A percentile compares a stretch with the other conserved stretches of the same genome.
Conservation (phyloP, 179 eudicot species). For the Gypsophila paniculata region DNA sequence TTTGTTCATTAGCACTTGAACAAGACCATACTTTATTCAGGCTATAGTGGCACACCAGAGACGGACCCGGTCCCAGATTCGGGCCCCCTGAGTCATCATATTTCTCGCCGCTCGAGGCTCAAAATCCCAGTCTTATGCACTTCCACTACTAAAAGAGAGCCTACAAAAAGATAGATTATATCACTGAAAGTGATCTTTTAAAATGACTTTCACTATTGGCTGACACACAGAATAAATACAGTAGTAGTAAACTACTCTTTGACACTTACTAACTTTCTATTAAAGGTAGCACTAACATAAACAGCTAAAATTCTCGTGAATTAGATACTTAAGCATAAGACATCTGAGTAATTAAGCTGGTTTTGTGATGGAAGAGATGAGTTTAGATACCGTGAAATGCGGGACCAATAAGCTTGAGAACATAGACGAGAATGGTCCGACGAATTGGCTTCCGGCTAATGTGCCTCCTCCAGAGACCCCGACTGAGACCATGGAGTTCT, state of each 20-base stretch:
- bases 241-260: constrained; percentile 14
- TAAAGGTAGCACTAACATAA: constrained; percentile 11
- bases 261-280: constrained; percentile 6
- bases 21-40: constrained; percentile 27
- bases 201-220: constrained; percentile 21
- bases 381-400: constrained; percentile 29
- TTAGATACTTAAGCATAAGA: background rate
- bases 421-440: constrained; percentile 58
- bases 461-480: constrained; percentile 82
- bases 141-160: constrained; percentile 28
- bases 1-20: constrained; percentile 21
- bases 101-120: constrained; percentile 38
- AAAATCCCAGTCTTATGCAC: constrained; percentile 21
- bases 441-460: constrained; percentile 49
- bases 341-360: background rate
- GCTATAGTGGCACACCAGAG: constrained; percentile 28
- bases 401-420: constrained; percentile 45
- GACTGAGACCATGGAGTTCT: constrained; percentile 84
- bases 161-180: constrained; percentile 8
- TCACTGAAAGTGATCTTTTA: constrained; percentile 23
- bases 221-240: constrained; percentile 9
- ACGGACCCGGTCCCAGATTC: constrained; percentile 30
- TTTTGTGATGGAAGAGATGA: constrained; percentile 24
- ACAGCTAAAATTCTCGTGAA: background rate
- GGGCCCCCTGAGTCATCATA: constrained; percentile 33